Base-by-base conservation (phyloP, 805 yeast genomes). In the Teunomyces gatunensis region DNA sequence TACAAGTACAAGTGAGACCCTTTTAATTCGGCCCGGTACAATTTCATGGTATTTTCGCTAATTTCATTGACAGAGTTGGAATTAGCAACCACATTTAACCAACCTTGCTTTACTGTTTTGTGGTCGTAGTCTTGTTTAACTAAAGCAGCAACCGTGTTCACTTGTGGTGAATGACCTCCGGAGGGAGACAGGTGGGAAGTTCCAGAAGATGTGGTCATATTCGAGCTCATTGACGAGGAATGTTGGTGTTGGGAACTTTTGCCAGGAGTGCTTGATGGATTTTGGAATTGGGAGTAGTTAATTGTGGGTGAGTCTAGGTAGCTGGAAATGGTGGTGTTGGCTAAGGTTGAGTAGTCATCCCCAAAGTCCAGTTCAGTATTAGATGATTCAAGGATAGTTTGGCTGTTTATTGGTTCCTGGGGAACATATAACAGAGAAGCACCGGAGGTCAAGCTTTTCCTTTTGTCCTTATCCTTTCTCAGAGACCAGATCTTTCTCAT, bases 1-100 rank as follows among this genome's bases (percentile, higher is more conserved):
- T 79, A 87, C 13, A 90, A 63, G 46, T 74, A 72, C 45, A 90
- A 65, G 37, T 73, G 71, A 1, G 90, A 80, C 15, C 96, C 96
- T 55, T 76, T 80, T 48, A 90, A 67, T 57, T 83, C 88, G 0
- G 86, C 89, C 44, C 85, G 73, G 47, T 72, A 80, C 28, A 88
- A 62, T 49, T 77, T 68, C 63, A 76, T 54, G 27, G 66, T 67
- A 6, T 64, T 65, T 37, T 67, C 74, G 39, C 63, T 50, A 55
- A 65, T 61, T 39, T 67, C 72, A 36, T 52, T 57, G 21, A 60
- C 60, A 4, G 69, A 62, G 43, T 63, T 54, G 30, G 70, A 60
- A 55, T 65, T 70, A 27, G 67, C 49, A 10, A 68, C 63, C 5
- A 61, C 70, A 47, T 73, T 73, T 29, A 70, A 50, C 77, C 77